Evolutionary conservation across 768 basidiomycete species (phyloP).

Genomic region (Sarcodon sp.): DNA sequence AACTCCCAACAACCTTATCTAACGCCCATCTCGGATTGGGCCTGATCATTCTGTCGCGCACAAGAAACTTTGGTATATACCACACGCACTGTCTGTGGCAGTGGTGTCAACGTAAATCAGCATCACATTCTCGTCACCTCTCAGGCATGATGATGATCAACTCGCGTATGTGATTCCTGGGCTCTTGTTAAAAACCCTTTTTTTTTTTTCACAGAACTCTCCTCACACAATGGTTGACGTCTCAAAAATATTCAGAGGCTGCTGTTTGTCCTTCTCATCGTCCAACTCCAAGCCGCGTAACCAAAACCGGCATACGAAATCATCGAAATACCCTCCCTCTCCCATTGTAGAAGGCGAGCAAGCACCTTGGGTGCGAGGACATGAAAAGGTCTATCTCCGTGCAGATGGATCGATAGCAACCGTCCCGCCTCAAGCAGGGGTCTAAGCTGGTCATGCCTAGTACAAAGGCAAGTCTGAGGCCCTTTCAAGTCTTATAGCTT

Average conservation of each 20-base stretch:
- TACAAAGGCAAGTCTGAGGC: no score
- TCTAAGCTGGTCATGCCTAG: no score
- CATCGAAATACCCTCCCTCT: constrained; percentile 5
- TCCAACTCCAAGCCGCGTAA: background rate
- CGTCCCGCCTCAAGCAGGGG: no score
- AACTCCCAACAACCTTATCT: no score
- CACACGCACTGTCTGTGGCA: no score
- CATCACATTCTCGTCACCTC: constrained; percentile 4
- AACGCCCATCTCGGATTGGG: no score
- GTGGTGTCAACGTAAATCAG: no score
- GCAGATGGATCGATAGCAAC: no score
- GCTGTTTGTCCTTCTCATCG: no score
- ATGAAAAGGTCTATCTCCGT: constrained; percentile 1
- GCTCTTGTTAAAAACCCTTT: background rate
- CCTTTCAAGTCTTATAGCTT: no score
- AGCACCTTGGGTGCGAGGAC: constrained; percentile 17
- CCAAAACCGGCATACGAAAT: constrained; percentile 3
- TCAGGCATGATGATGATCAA: constrained; percentile 1
- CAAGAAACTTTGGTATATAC: no score
- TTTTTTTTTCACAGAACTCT: background rate
- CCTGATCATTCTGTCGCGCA: background rate
- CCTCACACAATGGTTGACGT: background rate
- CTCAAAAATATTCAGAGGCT: background rate
- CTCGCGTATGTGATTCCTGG: background rate
- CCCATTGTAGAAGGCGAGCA: constrained; percentile 12